These are phyloP conservation scores for Ophiognomonia clavigignenti-juglandacearum DNA, from an alignment of 2,329 filamentous ascomycete species.

Conservation along the genomic window DNA sequence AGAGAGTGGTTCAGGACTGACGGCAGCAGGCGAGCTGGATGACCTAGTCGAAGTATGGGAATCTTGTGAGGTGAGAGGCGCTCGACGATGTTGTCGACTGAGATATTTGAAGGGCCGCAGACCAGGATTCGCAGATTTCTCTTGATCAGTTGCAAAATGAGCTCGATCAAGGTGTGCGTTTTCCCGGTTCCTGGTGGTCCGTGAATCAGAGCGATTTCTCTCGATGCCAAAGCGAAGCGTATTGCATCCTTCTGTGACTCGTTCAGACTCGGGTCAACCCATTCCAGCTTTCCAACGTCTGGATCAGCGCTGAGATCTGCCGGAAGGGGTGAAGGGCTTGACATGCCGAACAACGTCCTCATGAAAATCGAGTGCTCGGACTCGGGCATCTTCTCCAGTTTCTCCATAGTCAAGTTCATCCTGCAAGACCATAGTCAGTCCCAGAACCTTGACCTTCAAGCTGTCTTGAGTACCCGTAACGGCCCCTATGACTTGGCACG, in stretches of 20 bases:
- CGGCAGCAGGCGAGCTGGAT: slow-evolving; percentile 84
- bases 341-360: slow-evolving; percentile 57
- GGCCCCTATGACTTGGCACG: background rate
- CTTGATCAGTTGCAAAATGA: slow-evolving; percentile 85
- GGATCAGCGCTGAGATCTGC: slow-evolving; percentile 35
- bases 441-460: background rate
- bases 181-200: slow-evolving; percentile 96
- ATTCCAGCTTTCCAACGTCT: slow-evolving; percentile 44
- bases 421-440: slow-evolving; percentile 24
- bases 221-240: slow-evolving; percentile 76
- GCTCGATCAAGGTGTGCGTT: slow-evolving; percentile 91
- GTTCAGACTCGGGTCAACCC: slow-evolving; percentile 59
- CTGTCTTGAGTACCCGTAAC: too few species aligned
- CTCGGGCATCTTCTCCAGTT: slow-evolving; percentile 52
- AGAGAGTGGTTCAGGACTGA: slow-evolving; percentile 86
- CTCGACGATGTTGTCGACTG: slow-evolving; percentile 97
- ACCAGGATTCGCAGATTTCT: slow-evolving; percentile 73
- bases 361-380: slow-evolving; percentile 56
- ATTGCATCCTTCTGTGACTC: slow-evolving; percentile 65
- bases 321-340: slow-evolving; percentile 45
- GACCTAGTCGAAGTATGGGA: slow-evolving; percentile 83
- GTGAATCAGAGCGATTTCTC: slow-evolving; percentile 85
- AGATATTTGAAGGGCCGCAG: slow-evolving; percentile 96
- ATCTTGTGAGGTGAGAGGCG: slow-evolving; percentile 79
- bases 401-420: slow-evolving; percentile 61